These are phyloP conservation scores for Zymoseptoria brevis DNA, from an alignment of 2,329 filamentous ascomycete genomes.

Conservation along the genomic window DNA sequence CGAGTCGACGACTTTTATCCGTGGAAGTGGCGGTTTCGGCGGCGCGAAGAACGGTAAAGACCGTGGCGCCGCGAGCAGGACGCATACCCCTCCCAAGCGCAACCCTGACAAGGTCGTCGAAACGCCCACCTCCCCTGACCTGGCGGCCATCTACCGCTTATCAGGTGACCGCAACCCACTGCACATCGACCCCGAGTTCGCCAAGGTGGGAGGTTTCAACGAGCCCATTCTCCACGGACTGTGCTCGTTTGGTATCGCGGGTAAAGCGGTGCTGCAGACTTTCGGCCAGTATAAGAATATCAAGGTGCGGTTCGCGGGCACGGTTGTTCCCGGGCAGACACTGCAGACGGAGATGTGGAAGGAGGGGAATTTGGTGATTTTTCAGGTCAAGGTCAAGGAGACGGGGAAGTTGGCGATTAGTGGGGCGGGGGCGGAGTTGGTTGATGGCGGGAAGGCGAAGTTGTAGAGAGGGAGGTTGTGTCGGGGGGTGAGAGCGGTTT, in stretches of 20 bases:
- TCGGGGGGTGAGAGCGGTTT: too few relatives aligned
- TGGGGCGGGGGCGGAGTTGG: slow-evolving; percentile 69
- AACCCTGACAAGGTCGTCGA: slow-evolving; percentile 75
- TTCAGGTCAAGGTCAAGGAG: slow-evolving; percentile 85
- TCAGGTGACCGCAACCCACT: slow-evolving; percentile 94
- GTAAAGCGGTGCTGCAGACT: slow-evolving; percentile 78
- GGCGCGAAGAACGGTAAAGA: slow-evolving; percentile 70
- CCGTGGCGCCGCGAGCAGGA: slow-evolving; percentile 69
- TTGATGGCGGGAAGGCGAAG: slow-evolving; percentile 45
- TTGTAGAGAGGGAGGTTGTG: slow-evolving; percentile 36
- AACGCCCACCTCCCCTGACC: slow-evolving; percentile 78
- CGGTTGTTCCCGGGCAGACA: slow-evolving; percentile 81
- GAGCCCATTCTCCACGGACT: slow-evolving; percentile 93
- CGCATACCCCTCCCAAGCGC: slow-evolving; percentile 70
- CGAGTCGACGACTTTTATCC: slow-evolving; percentile 85
- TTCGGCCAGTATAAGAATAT: slow-evolving; percentile 83
- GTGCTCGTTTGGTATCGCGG: slow-evolving; percentile 85
- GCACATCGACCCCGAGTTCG: slow-evolving; percentile 89
- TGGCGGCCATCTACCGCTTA: slow-evolving; percentile 86
- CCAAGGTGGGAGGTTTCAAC: slow-evolving; percentile 92
- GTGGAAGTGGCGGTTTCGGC: slow-evolving; percentile 83
- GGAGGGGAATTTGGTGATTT: slow-evolving; percentile 68
- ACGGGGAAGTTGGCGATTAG: slow-evolving; percentile 83
- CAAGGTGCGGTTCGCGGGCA: slow-evolving; percentile 84
- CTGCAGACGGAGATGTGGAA: slow-evolving; percentile 92